A percentile compares a stretch with the other conserved stretches of the same genome.
phyloP scores from a whole-genome alignment of 176 grass and related monocot genomes.

The Aegilops tauschii region DNA sequence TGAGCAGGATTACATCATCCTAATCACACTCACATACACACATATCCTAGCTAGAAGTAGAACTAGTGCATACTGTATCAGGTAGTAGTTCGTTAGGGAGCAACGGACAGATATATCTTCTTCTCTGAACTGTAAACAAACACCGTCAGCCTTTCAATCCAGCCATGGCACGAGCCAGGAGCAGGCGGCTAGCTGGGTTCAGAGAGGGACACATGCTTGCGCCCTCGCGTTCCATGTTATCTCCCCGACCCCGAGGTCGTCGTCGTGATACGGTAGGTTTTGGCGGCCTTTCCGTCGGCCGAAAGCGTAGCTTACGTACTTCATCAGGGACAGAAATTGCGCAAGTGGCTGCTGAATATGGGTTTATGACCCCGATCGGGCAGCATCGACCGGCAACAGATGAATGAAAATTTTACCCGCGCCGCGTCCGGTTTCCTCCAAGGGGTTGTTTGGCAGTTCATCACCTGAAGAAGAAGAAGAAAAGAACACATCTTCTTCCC shows the following conservation, averaged over 20 bases:
- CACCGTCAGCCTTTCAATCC: neutral
- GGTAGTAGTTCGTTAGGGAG: neutral
- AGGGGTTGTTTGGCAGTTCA: too few species aligned
- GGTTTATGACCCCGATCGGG: neutral
- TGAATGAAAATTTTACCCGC: too few species aligned
- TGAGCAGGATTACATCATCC: too few species aligned
- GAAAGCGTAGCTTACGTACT: neutral
- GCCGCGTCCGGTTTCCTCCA: too few species aligned
- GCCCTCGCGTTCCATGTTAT: neutral
- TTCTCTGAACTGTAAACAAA: neutral
- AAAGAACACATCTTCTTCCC: too few species aligned
- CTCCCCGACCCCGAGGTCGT: conserved; percentile 4
- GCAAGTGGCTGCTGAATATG: neutral
- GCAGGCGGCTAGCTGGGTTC: neutral
- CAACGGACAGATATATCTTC: neutral
- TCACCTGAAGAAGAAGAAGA: too few species aligned
- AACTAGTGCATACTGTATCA: too few species aligned
- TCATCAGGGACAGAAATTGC: neutral
- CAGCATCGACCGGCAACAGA: neutral
- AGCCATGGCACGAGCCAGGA: neutral
- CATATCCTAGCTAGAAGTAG: too few species aligned
- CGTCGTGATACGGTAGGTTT: neutral
- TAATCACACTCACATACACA: too few species aligned
- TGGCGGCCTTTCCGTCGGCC: neutral
- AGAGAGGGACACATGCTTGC: neutral